These are phyloP conservation scores for Bipolaris zeicola DNA, from an alignment of 2,329 filamentous ascomycete genomes.

Conservation along the genomic window DNA sequence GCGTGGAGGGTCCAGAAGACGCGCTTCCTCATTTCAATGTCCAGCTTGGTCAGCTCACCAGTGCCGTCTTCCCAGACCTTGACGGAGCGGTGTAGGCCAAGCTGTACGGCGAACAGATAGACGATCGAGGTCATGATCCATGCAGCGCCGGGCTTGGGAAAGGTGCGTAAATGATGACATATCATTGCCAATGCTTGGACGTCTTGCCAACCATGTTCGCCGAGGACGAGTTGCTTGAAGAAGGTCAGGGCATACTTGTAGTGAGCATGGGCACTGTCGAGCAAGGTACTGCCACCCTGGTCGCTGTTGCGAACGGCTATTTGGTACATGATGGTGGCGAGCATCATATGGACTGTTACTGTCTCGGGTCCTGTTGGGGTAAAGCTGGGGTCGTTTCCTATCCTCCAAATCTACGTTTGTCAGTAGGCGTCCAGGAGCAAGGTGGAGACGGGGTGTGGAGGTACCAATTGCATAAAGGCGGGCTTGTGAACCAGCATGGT, in stretches of 20 bases:
- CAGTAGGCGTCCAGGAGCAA: not conserved
- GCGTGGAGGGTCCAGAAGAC: constrained; percentile 75
- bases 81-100: constrained; percentile 75
- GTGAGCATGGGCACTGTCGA: constrained; percentile 73
- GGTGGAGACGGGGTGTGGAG: not conserved
- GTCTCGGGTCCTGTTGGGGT: constrained; percentile 67
- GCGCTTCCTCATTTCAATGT: constrained; percentile 77
- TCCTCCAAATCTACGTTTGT: constrained; percentile 64
- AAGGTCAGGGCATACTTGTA: constrained; percentile 77
- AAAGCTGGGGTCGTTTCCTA: constrained; percentile 73
- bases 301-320: constrained; percentile 70
- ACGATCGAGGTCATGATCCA: constrained; percentile 70
- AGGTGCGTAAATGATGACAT: constrained; percentile 72
- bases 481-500: constrained; percentile 78
- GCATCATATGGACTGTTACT: constrained; percentile 77
- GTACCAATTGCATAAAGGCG: constrained; percentile 70
- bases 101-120: constrained; percentile 72
- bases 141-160: constrained; percentile 78
- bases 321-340: constrained; percentile 78
- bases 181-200: constrained; percentile 77
- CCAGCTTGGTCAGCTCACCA: constrained; percentile 58
- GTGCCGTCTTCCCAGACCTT: constrained; percentile 60
- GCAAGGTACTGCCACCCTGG: constrained; percentile 51
- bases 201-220: constrained; percentile 66
- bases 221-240: constrained; percentile 67